A percentile compares a stretch with the other conserved stretches of the same genome.
Evolutionary conservation across 768 basidiomycete genomes (phyloP).

Genomic region (Lentinula edodes): DNA sequence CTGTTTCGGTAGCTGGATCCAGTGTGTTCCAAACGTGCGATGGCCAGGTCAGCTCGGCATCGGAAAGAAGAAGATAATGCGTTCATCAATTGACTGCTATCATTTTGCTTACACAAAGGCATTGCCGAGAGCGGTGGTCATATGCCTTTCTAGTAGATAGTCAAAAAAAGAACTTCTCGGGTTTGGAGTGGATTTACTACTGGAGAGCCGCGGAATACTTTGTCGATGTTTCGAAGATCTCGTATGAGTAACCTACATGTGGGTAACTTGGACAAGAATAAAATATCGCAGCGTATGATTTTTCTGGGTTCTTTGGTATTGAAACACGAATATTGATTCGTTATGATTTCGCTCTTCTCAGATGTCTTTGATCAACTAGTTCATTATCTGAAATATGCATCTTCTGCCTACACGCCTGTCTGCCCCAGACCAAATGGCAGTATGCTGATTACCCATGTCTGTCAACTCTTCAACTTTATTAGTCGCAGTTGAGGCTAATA

Average conservation of each 20-base stretch:
- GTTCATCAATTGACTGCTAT: background rate
- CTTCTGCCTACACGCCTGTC: slow-evolving; percentile 39
- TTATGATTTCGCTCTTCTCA: background rate
- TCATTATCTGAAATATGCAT: slow-evolving; percentile 52
- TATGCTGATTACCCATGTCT: slow-evolving; percentile 27
- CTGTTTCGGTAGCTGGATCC: too few species aligned
- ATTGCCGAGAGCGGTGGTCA: background rate
- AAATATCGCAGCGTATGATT: background rate
- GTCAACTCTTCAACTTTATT: background rate
- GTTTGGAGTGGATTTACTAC: background rate
- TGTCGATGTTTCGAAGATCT: background rate
- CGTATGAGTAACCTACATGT: too few species aligned
- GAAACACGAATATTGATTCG: background rate
- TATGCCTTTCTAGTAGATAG: background rate
- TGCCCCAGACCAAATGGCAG: slow-evolving; percentile 50
- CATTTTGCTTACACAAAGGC: background rate
- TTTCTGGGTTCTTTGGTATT: background rate
- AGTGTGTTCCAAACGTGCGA: too few species aligned
- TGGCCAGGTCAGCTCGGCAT: too few species aligned
- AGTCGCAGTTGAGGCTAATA: too few species aligned
- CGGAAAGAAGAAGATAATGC: too few species aligned
- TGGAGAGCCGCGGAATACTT: background rate
- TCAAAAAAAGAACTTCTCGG: background rate
- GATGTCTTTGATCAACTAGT: slow-evolving; percentile 38
- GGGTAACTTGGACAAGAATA: background rate